Percentiles rank a stretch among this genome's conserved stretches.
phyloP scores from a whole-genome alignment of 2,329 filamentous ascomycete genomes.

The Sporothrix sp. region DNA sequence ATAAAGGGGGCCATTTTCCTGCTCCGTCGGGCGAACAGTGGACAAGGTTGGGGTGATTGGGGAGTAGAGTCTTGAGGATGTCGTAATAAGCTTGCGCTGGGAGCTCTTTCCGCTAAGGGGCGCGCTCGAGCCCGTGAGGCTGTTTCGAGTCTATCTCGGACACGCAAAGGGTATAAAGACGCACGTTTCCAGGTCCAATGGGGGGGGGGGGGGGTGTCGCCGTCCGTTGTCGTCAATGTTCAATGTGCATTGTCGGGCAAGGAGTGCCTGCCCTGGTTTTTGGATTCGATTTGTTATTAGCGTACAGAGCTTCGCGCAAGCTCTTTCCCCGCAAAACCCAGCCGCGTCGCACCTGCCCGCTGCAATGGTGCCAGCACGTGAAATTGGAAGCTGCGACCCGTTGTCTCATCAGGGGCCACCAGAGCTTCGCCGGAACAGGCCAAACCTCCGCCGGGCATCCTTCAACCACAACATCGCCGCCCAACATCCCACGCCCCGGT shows the following conservation, averaged over 20 bases:
- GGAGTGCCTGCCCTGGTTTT: too few species aligned
- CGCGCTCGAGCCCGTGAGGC: too few species aligned
- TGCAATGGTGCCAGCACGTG: conserved; percentile 6
- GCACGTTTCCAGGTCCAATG: too few species aligned
- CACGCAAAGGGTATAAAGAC: too few species aligned
- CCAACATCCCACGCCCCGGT: background rate
- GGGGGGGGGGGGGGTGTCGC: too few species aligned
- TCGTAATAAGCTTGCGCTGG: background rate
- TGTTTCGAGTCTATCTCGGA: too few species aligned
- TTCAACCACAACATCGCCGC: background rate
- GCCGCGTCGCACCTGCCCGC: conserved; percentile 1
- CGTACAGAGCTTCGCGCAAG: background rate
- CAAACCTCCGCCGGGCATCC: too few species aligned
- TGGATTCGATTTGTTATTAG: too few species aligned
- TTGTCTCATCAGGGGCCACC: background rate
- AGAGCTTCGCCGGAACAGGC: conserved; percentile 1
- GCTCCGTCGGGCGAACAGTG: background rate
- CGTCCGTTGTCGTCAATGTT: too few species aligned
- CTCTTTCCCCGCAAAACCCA: conserved; percentile 6
- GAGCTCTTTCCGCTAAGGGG: too few species aligned
- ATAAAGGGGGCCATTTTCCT: conserved; percentile 22
- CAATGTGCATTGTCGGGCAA: too few species aligned
- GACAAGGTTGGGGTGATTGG: background rate
- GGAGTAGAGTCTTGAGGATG: background rate
- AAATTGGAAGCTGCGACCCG: conserved; percentile 3